Evolutionary conservation across 257 asterid genomes (phyloP), one percentile per base, ranked within the genome.

Genomic region (Hygrophila difformis): DNA sequence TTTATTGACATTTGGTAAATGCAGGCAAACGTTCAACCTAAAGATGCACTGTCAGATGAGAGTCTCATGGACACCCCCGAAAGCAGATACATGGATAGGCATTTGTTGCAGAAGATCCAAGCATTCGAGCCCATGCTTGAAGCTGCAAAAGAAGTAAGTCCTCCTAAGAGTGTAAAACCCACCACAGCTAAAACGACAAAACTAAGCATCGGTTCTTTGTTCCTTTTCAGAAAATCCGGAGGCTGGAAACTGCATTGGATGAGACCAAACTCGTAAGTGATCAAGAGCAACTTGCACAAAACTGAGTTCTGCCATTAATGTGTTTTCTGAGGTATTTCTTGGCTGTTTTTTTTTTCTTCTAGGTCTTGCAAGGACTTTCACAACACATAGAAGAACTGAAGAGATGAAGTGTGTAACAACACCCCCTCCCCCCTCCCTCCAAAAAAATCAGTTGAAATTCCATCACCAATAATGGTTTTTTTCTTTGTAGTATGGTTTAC

Each of bases 181-280:
- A 1, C 42, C 26, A 33, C 29, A 33, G 12, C 37, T 2, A 33
- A 33, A 9, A 33, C 4, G 22, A 6, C 24, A 31, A 20, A 36
- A 1, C 14, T 53, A 5, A 53, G 44, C 18, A 5, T 34, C n/a
- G 2, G 10, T 29, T 4, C 20, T 1, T 24, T 1, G 21, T 4
- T 8, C 14, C 3, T 37, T 19, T 45, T 18, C 76, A 82, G 89
- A 81, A 84, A 77, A 68, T 84, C 34, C 62, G 59, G 53, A 67
- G 54, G 51, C 17, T 84, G 66, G 95, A 71, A 69, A 69, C 42
- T 41, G 83, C 79, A 38, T 58, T 84, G 20, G 66, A 55, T 41
- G 84, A 75, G n/a, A 69, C 79, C n/a, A 81, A 75, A 59, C 39
- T 44, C 84, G 93, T 79, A 49, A 71, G 76, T 69, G 10, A 15